Base-by-base conservation (phyloP, 2,329 filamentous ascomycete species). In the Fusarium beomiforme region DNA sequence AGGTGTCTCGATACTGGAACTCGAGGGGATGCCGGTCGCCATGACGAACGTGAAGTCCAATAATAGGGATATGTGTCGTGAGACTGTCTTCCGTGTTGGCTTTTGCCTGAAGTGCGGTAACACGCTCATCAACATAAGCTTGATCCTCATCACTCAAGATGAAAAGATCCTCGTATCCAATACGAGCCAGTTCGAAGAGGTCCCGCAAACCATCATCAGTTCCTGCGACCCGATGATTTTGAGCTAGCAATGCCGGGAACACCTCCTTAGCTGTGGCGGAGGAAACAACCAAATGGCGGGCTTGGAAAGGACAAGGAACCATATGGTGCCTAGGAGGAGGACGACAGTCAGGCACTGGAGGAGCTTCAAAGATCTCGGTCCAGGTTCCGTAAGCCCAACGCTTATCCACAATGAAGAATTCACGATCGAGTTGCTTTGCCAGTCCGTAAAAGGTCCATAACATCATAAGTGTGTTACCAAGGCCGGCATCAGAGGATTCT, bases 391-490 rank as follows among this genome's bases (percentile, higher is more conserved):
- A 96, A 3, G 92, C 90, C 91, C 94, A 97, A 71, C 91, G 87
- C 10, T 91, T 89, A 80, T 97, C 94, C 75, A 97, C 93, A 69
- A 97, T 85, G 82, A 97, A 97, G 80, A 97, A 97, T 2, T 89
- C 85, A 26, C 93, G 86, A 17, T 88, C 88, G 78, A 97, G 92
- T 64, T 90, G 87, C 77, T 91, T 85, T 4, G 94, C 93, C 58
- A 97, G 82, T 6, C 93, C 93, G 78, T 96, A 97, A 29, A 93
- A 91, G 75, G 92, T 91, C 93, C 94, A 97, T 60, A 97, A 78
- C 76, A 91, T 87, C 87, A 97, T 90, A 64, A 97, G 81, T 3
- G 91, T 90, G 70, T 89, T 90, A 9, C 94, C 94, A 13, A 97
- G 84, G 5, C 94, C 94, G 4, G 93, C 92, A 75, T 95, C 90